Evolutionary conservation across 176 grass and related monocot genomes (phyloP).

Genomic region (Zoysia pacifica): DNA sequence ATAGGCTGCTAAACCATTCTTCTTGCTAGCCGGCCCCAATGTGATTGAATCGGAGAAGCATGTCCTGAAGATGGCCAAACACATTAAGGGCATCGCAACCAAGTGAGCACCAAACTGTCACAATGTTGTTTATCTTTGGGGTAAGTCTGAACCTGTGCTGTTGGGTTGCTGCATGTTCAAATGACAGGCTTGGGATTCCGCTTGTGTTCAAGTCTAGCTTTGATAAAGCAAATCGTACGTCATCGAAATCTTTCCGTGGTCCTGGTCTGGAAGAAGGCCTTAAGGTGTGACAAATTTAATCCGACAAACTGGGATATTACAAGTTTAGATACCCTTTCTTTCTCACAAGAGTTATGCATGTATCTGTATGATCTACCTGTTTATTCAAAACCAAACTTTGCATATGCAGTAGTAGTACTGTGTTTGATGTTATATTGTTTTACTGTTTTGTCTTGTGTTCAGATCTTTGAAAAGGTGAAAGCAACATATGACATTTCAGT

Average conservation of each 20-base stretch:
- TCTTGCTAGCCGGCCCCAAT: conserved; percentile 85
- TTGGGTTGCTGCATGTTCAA: conserved; percentile 5
- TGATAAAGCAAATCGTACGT: conserved; percentile 96
- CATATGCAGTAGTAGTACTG: background rate
- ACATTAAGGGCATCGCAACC: conserved; percentile 70
- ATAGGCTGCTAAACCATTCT: conserved; percentile 88
- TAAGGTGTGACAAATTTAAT: conserved; percentile 47
- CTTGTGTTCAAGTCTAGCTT: conserved; percentile 97
- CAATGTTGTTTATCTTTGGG: background rate
- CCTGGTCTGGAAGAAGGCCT: conserved; percentile 91
- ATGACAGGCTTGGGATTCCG: conserved; percentile 70
- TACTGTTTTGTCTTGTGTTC: conserved; percentile 13
- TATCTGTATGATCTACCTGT: background rate
- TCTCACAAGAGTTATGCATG: background rate
- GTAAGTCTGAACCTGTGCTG: background rate
- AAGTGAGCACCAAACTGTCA: conserved; percentile 50
- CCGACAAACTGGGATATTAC: background rate
- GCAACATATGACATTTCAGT: conserved; percentile 73
- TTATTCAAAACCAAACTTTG: background rate
- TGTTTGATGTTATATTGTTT: conserved; percentile 13
- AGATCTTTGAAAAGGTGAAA: conserved; percentile 99
- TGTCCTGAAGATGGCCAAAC: conserved; percentile 82
- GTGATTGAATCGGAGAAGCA: conserved; percentile 96
- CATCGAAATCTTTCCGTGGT: conserved; percentile 88
- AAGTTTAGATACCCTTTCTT: conserved; percentile 3